Evolutionary conservation across 2,329 filamentous ascomycete species (phyloP), one percentile per base, ranked within the genome.

Genomic region (Aspergillus vadensis): DNA sequence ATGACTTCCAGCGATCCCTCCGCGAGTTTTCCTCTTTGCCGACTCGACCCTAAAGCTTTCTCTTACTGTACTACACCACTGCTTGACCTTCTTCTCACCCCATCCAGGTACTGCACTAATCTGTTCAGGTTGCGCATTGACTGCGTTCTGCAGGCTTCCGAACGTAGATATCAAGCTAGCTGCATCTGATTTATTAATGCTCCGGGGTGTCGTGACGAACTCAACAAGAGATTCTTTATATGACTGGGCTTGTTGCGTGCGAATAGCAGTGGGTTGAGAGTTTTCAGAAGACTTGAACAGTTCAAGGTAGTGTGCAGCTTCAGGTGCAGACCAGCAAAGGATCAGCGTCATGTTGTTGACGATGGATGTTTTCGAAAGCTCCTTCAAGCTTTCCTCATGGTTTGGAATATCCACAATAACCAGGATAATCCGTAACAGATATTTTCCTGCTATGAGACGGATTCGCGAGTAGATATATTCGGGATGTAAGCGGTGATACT

Each of bases 381-480:
- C 95, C 67, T 91, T 91, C 55, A 99, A 78, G 4, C 88, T 85
- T 60, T 97, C 92, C 76, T 98, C 92, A 70, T 98, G 95, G 72
- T 96, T 97, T 23, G 89, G 87, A 55, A 99, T 97, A 76, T 99
- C 95, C 25, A 98, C 93, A 86, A 98, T 92, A 19, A 89, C 88
- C 52, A 99, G 84, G 27, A 99, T 80, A 55, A 99, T 84, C 51
- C 95, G 91, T 19, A 99, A 84, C 66, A 88, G 89, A 79, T 96
- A 98, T 77, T 91, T 91, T 54, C 91, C 91, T 55, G 91, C 91
- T 4, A 99, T 82, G 52, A 88, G 87, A 55, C 90, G 89, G 67
- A 99, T 96, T 59, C 95, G 90, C 23, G 90, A 92, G 80, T 98
- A 98, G 70, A 99, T 92, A 80, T 99, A 99, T 77, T 99, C 95